These are phyloP conservation scores for Pythium brassicae DNA, from an alignment of 352 stramenopile genomes.

Conservation along the genomic window DNA sequence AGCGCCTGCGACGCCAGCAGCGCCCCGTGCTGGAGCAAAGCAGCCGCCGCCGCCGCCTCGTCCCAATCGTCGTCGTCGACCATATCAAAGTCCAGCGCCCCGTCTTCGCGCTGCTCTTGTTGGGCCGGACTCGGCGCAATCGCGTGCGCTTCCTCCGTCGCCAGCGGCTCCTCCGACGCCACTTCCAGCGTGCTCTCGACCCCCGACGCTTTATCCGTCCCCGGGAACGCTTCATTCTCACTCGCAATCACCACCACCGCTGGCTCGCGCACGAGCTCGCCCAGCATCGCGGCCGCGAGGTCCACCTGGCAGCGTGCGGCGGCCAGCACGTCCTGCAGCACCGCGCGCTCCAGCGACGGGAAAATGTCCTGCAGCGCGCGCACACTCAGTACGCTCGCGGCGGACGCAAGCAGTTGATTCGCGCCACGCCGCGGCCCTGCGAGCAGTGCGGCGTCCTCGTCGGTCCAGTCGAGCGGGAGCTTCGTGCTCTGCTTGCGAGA, in stretches of 20 bases:
- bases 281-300: conserved; percentile 52
- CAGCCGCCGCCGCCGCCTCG: conserved; percentile 26
- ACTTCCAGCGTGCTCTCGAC: no score
- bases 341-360: conserved; percentile 34
- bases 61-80: conserved; percentile 56
- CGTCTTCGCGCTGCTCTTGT: background rate
- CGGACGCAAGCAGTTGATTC: conserved; percentile 21
- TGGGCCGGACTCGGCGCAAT: no score
- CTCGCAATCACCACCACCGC: background rate
- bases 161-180: conserved; percentile 2
- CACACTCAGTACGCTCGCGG: conserved; percentile 38
- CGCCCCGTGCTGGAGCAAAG: conserved; percentile 5
- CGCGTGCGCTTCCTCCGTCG: background rate
- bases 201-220: background rate
- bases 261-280: conserved; percentile 36
- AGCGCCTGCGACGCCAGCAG: conserved; percentile 41
- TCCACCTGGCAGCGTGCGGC: conserved; percentile 68
- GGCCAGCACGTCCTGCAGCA: conserved; percentile 57
- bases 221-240: background rate
- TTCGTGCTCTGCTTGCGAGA: background rate
- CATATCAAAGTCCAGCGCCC: conserved; percentile 37
- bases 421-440: conserved; percentile 17
- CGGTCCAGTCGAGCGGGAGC: conserved; percentile 4
- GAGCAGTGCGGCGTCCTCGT: conserved; percentile 12
- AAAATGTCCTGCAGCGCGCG: conserved; percentile 52